A percentile compares a stretch with the other conserved stretches of the same genome.
Evolutionary conservation across 257 asterid genomes (phyloP).

Genomic region (Jasminum sambac): DNA sequence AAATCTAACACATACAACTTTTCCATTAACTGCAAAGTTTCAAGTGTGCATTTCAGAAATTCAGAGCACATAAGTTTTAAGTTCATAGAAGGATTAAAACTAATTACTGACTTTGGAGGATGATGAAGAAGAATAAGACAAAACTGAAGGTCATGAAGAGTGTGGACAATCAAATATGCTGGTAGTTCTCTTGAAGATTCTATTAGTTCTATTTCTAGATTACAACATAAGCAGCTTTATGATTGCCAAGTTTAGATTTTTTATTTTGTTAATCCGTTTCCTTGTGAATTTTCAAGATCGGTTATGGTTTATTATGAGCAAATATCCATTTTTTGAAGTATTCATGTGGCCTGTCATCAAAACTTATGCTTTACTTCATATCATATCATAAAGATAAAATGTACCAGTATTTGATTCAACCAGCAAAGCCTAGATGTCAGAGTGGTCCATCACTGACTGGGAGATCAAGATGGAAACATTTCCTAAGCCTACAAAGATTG

Average conservation of each 20-base stretch:
- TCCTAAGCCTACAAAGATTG: background rate
- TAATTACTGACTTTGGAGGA: background rate
- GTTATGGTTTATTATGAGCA: background rate
- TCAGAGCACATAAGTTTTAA: background rate
- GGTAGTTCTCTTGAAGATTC: background rate
- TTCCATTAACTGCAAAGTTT: background rate
- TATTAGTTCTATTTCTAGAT: background rate
- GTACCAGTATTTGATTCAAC: background rate
- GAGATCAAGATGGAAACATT: background rate
- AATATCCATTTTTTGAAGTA: background rate
- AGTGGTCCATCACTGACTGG: background rate
- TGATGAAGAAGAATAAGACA: background rate
- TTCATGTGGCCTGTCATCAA: no score
- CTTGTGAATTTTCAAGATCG: background rate
- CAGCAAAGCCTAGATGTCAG: background rate
- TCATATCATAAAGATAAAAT: background rate
- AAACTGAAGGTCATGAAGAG: background rate
- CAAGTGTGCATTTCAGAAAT: background rate
- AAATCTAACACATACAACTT: background rate
- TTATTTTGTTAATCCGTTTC: background rate
- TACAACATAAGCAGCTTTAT: background rate
- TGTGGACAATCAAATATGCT: background rate
- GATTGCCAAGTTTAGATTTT: background rate
- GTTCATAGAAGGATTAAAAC: background rate
- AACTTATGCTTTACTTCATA: background rate